A percentile compares a stretch with the other conserved stretches of the same genome.
phyloP scores from a whole-genome alignment of 176 grass and related monocot genomes.

The Aegilops speltoides region DNA sequence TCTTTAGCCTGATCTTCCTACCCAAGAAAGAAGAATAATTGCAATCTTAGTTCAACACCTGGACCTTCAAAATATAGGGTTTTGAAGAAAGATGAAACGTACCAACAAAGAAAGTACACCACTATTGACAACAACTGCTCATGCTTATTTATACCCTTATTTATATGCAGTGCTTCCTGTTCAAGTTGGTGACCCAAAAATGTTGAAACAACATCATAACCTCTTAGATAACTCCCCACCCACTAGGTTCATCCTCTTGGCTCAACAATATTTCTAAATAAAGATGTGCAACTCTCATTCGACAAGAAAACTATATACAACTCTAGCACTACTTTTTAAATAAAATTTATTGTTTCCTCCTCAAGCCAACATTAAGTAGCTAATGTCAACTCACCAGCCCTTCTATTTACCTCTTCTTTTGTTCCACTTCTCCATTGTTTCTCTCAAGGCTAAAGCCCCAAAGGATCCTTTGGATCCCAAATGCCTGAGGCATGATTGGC shows the following conservation, averaged over 20 bases:
- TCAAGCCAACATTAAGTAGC: conserved; percentile 17
- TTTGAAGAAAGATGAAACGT: neutral
- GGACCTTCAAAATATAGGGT: neutral
- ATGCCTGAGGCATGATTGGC: conserved; percentile 22
- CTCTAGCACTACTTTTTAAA: neutral
- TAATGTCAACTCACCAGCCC: conserved; percentile 19
- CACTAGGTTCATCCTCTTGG: conserved; percentile 6
- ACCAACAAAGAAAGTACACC: too few species aligned
- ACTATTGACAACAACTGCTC: neutral
- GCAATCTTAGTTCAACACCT: neutral
- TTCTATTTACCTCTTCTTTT: neutral
- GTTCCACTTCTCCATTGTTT: conserved; percentile 30
- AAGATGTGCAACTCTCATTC: conserved; percentile 34
- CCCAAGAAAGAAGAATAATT: neutral
- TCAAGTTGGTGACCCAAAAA: conserved; percentile 32
- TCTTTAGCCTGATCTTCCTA: neutral
- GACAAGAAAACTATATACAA: conserved; percentile 12
- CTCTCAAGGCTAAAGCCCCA: neutral
- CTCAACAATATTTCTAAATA: conserved; percentile 27
- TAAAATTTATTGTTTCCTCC: neutral
- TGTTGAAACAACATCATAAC: conserved; percentile 35
- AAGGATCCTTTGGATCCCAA: conserved; percentile 17
- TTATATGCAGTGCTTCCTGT: conserved; percentile 19
- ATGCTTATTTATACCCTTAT: neutral
- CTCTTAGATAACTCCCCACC: conserved; percentile 25